phyloP scores from a whole-genome alignment of 768 basidiomycete species.

The Hydnum rufescens region DNA sequence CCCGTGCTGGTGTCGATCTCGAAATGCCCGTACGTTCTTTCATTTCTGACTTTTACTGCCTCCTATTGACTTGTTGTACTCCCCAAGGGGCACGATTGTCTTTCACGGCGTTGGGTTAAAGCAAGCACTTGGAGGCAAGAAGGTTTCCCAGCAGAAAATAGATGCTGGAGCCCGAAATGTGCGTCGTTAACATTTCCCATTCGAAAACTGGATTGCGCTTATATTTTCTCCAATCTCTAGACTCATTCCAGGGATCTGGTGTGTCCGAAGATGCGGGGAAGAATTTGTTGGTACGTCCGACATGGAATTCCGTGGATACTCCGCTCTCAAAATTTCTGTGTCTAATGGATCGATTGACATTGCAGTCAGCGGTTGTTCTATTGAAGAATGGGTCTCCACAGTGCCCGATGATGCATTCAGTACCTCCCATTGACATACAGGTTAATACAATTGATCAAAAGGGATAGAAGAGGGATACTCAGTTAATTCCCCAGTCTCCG shows the following conservation, averaged over 20 bases:
- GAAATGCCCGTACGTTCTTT: slow-evolving; percentile 33
- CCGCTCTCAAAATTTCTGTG: background rate
- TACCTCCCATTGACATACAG: slow-evolving; percentile 15
- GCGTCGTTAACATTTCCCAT: too few species aligned
- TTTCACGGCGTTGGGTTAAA: background rate
- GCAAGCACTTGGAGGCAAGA: background rate
- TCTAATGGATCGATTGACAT: background rate
- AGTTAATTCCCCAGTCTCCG: background rate
- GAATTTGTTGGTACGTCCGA: slow-evolving; percentile 28
- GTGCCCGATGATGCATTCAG: slow-evolving; percentile 31
- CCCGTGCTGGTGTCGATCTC: slow-evolving; percentile 43
- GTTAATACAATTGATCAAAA: too few species aligned
- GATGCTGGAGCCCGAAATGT: background rate
- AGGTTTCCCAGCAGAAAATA: background rate
- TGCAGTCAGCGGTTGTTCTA: slow-evolving; percentile 22
- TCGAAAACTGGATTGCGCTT: too few species aligned
- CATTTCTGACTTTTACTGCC: background rate
- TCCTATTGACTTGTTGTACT: background rate
- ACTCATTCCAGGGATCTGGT: slow-evolving; percentile 4
- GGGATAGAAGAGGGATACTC: too few species aligned
- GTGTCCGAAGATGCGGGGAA: slow-evolving; percentile 35
- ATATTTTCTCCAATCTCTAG: too few species aligned
- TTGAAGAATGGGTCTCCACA: slow-evolving; percentile 37
- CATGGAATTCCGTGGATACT: background rate
- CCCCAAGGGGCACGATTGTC: background rate